Evolutionary conservation across 805 yeast species (phyloP).

Genomic region (Candida oleophila): DNA sequence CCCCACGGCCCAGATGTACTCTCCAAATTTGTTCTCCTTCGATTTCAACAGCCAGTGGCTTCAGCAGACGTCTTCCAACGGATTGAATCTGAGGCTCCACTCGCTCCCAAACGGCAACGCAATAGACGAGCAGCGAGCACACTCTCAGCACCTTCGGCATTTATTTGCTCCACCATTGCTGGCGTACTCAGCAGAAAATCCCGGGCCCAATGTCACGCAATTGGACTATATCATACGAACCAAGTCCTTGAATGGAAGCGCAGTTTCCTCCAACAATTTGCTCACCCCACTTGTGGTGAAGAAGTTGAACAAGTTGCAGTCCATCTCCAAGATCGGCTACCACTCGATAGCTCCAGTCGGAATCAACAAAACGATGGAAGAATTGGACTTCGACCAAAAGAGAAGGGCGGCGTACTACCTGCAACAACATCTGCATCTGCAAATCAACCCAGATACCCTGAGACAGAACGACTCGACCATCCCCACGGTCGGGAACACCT

Average conservation of each 20-base stretch:
- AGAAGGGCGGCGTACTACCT: background rate
- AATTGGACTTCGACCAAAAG: conserved; percentile 25
- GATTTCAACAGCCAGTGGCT: conserved; percentile 48
- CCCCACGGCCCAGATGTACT: conserved; percentile 34
- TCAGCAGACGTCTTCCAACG: conserved; percentile 9
- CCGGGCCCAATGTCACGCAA: conserved; percentile 22
- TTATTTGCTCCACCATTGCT: conserved; percentile 54
- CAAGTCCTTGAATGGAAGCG: conserved; percentile 9
- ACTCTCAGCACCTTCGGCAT: conserved; percentile 18
- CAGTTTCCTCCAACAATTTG: conserved; percentile 2
- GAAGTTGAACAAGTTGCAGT: conserved; percentile 21
- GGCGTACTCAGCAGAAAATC: conserved; percentile 50
- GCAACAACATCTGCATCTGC: conserved; percentile 4
- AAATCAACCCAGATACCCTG: background rate
- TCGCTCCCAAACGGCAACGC: background rate
- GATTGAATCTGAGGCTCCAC: background rate
- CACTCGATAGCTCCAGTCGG: conserved; percentile 38
- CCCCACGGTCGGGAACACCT: conserved; percentile 24
- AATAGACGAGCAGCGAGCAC: conserved; percentile 8
- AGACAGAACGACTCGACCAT: conserved; percentile 16
- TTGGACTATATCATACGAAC: conserved; percentile 16
- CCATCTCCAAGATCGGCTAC: conserved; percentile 35
- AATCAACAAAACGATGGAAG: conserved; percentile 39
- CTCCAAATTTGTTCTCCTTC: conserved; percentile 46
- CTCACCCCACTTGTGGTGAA: conserved; percentile 20